A percentile compares a stretch with the other conserved stretches of the same genome.
These are phyloP conservation scores for Neurospora sp. DNA, from an alignment of 495 filamentous ascomycete genomes.

Conservation along the genomic window DNA sequence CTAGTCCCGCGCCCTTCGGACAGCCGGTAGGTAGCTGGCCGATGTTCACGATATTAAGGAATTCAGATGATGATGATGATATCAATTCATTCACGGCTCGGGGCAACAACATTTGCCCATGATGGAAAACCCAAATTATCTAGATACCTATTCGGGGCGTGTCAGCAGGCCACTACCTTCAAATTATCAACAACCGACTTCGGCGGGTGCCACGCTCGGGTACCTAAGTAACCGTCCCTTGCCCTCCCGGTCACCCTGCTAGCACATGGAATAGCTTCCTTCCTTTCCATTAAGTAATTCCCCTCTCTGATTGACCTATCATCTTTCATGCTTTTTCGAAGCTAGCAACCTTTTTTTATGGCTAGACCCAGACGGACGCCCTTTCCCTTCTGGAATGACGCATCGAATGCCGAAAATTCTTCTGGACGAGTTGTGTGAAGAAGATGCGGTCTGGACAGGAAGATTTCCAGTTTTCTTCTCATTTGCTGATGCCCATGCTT, in stretches of 20 bases:
- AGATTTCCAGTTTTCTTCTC: neutral
- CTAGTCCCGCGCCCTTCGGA: neutral
- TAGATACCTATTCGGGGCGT: too few species aligned
- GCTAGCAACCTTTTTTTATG: neutral
- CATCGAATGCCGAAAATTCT: neutral
- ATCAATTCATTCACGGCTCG: too few species aligned
- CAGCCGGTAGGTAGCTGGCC: too few species aligned
- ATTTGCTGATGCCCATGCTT: neutral
- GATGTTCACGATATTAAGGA: too few species aligned
- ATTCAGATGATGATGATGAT: neutral
- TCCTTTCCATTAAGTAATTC: neutral
- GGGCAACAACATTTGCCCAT: too few species aligned
- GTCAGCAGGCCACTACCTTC: too few species aligned
- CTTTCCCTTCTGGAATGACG: neutral
- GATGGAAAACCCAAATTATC: too few species aligned
- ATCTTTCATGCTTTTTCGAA: neutral
- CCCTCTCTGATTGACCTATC: neutral
- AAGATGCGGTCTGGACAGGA: neutral
- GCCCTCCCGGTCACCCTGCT: neutral
- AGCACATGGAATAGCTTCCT: neutral
- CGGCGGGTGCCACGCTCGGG: neutral
- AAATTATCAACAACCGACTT: too few species aligned
- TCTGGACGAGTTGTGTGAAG: neutral
- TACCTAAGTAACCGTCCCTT: neutral
- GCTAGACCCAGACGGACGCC: neutral